A percentile compares a stretch with the other conserved stretches of the same genome.
These are phyloP conservation scores for Rhodosporidiobolus odoratus DNA, from an alignment of 768 basidiomycete species.

Conservation along the genomic window DNA sequence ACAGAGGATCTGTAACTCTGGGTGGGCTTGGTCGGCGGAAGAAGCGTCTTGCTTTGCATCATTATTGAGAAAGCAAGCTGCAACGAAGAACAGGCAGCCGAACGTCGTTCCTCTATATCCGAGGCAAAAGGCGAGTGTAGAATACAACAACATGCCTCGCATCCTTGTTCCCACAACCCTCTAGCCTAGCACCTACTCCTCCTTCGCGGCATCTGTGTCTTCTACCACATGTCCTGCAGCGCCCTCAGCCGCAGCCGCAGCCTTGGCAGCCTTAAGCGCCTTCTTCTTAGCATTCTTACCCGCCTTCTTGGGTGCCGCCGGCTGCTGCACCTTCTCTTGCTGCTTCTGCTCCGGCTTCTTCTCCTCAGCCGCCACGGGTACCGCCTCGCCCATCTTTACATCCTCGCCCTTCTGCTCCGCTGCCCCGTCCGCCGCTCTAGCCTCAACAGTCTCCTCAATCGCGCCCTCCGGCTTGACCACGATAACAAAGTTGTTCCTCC, in stretches of 20 bases:
- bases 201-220: neutral
- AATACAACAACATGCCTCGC: too few relatives aligned
- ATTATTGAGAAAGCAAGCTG: too few relatives aligned
- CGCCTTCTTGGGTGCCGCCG: neutral
- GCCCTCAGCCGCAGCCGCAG: neutral
- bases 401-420: neutral
- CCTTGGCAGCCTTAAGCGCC: neutral
- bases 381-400: neutral
- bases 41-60: neutral
- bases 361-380: neutral
- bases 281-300: neutral
- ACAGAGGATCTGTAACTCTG: neutral
- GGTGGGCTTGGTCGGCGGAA: neutral
- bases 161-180: too few relatives aligned
- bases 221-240: neutral
- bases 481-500: conserved; percentile 40
- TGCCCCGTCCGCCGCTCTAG: neutral
- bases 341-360: neutral
- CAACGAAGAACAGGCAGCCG: too few relatives aligned
- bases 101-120: too few relatives aligned
- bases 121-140: too few relatives aligned
- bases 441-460: neutral
- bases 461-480: conserved; percentile 15
- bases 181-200: neutral
- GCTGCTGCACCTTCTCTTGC: neutral